Base-by-base conservation (phyloP, 495 filamentous ascomycete genomes). In the Talaromyces borbonicus region DNA sequence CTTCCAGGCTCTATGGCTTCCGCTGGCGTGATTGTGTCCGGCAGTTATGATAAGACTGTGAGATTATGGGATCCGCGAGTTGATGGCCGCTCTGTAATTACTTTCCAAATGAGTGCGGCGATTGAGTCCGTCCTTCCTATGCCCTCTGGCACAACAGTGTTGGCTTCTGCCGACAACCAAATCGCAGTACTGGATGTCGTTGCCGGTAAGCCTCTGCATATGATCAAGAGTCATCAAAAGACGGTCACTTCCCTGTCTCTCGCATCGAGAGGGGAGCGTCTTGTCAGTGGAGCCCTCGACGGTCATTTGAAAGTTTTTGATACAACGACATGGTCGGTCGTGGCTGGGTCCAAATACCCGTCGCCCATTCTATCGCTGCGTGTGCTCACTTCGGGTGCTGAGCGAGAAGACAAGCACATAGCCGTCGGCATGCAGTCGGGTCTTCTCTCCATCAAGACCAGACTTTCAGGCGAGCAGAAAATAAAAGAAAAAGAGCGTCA, bases 271-370 rank as follows among this genome's bases (percentile, higher is more conserved):
- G 79, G 81, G 14, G 78, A 79, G 39, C 76, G 93, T 35, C 70
- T 99, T 38, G 75, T 99, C 48, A 86, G 78, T 57, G 93, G 87
- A 60, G 84, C 80, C 12, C 69, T 99, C 25, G 92, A 99, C 61
- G 93, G 93, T 11, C 92, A 96, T 58, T 76, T 99, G 63, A 99
- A 99, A 68, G 76, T 97, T 29, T 95, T 90, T 51, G 90, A 97
- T 64, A 92, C 89, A 1, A 77, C 78, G 0, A 77, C 72, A 22
- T 99, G 93, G 93, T 90, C 94, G 57, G 80, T 97, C 4, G 88
- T 95, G 3, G 80, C 85, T 22, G 90, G 87, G 27, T 80, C 84
- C 41, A 97, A 96, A 61, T 99, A 96, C 65, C 81, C 86, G 0
- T 80, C 83, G 0, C 92, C 93, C 0, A 83, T 99, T 49, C 77